A percentile compares a stretch with the other conserved stretches of the same genome.
Evolutionary conservation across 2,329 filamentous ascomycete genomes (phyloP).

Genomic region (Apiospora malaysiana): DNA sequence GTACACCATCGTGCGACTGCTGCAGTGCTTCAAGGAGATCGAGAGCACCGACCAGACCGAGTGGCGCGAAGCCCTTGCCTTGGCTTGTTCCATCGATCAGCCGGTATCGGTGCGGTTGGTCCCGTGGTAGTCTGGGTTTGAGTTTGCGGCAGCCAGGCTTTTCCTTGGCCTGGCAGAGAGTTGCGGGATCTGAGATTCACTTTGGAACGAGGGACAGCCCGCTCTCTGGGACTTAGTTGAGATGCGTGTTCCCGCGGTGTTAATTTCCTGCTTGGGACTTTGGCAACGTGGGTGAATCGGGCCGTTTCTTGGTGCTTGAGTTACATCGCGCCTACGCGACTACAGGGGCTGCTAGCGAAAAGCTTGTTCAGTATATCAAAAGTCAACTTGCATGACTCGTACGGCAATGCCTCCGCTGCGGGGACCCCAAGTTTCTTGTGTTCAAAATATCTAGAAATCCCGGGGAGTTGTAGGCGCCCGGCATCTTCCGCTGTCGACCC

Average conservation of each 20-base stretch:
- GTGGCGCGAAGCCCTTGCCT: slow-evolving; percentile 19
- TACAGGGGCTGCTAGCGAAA: not conserved
- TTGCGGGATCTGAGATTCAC: not conserved
- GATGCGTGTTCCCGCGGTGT: not conserved
- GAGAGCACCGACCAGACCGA: slow-evolving; percentile 16
- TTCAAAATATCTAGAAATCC: not conserved
- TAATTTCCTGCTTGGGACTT: not conserved
- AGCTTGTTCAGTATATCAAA: not conserved
- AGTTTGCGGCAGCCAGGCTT: not conserved
- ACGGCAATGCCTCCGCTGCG: not conserved
- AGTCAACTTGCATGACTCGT: not conserved
- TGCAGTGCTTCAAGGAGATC: slow-evolving; percentile 19
- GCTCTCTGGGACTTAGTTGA: not conserved
- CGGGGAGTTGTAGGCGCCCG: not conserved
- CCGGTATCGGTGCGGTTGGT: slow-evolving; percentile 20
- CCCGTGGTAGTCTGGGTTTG: not conserved
- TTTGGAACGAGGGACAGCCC: not conserved
- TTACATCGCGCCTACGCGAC: not conserved
- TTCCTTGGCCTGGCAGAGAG: not conserved
- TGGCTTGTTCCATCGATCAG: slow-evolving; percentile 20
- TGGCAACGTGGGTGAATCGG: not conserved
- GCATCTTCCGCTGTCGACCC: not conserved
- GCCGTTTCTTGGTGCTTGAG: not conserved
- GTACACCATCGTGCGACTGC: slow-evolving; percentile 41
- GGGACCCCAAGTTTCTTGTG: not conserved